Evolutionary conservation across 768 basidiomycete genomes (phyloP), one percentile per base, ranked within the genome.

Genomic region (Lepiota venenata): DNA sequence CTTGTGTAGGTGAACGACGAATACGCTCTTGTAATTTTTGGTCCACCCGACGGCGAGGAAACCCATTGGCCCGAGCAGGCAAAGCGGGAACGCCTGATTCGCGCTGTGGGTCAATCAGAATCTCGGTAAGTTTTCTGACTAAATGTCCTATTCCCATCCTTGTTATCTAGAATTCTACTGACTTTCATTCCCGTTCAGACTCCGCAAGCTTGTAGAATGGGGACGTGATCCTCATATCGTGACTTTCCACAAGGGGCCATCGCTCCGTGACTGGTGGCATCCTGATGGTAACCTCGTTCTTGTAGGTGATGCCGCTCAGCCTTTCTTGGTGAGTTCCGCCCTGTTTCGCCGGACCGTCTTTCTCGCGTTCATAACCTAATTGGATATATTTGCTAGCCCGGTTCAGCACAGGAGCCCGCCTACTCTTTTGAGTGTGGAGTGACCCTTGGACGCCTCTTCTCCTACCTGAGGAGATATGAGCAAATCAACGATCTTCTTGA

Each of bases 391-490:
- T 15, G 29, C 12, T 41, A 55, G 53, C 39, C 46, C 8, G 53
- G 53, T 35, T 55, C 53, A 6, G 46, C 43, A 3, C 53, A 55
- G n/a, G 53, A 55, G 21, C 46, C 46, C 16, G 53, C 53, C 75
- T 4, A 76, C 84, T 64, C 75, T 1, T 63, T 86, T n/a, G 85
- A 86, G 66, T 84, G 85, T 58, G 81, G 79, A 1, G 82, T 80
- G 9, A 76, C 82, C 20, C 70, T 87, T 18, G 84, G 77, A 8
- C 77, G 76, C 54, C 72, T 86, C 6, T 85, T 87, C 68, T 78
- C 80, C 2, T 81, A 80, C 57, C 68, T 85, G 7, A 68, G 66
- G 22, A 62, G 64, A 9, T 60, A 66, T 39, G 74, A 79, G n/a
- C 83, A 85, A 58, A 78, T 85, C 57, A 61, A 66, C 0, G 66